Evolutionary conservation across 768 basidiomycete species (phyloP).

Genomic region (Mycena haematopus): DNA sequence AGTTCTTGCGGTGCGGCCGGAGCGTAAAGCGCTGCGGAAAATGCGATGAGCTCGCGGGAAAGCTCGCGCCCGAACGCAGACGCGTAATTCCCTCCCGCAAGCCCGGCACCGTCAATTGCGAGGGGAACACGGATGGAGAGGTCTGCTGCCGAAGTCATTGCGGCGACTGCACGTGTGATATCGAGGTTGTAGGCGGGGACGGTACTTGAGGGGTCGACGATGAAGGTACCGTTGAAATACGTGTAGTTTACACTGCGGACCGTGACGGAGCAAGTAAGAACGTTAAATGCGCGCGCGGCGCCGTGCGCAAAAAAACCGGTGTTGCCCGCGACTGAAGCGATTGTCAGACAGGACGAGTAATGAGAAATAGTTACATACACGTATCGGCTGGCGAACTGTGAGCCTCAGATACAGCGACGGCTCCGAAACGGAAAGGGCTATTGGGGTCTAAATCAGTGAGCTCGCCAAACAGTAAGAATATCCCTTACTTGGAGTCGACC

Average conservation of each 20-base stretch:
- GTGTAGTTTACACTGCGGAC: constrained; percentile 26
- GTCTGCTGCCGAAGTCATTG: constrained; percentile 15
- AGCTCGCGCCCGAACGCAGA: constrained; percentile 23
- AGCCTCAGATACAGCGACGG: constrained; percentile 22
- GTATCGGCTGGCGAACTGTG: constrained; percentile 9
- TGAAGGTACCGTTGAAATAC: constrained; percentile 26
- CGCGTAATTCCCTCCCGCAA: constrained; percentile 11
- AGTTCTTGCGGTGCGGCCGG: constrained; percentile 1
- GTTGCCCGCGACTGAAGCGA: constrained; percentile 14
- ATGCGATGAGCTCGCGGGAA: constrained; percentile 27
- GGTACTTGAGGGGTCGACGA: constrained; percentile 18
- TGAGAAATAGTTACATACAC: constrained; percentile 6
- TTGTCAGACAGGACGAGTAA: background rate
- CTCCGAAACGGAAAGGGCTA: constrained; percentile 30
- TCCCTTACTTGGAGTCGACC: constrained; percentile 21
- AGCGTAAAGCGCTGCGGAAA: constrained; percentile 11
- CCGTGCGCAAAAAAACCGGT: constrained; percentile 27
- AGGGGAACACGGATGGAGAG: constrained; percentile 19
- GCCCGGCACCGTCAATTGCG: constrained; percentile 23
- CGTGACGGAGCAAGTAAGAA: constrained; percentile 25
- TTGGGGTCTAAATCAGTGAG: background rate
- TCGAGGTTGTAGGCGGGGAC: constrained; percentile 12
- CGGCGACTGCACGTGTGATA: constrained; percentile 15
- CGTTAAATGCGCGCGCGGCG: constrained; percentile 14
- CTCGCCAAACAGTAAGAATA: background rate